Evolutionary conservation across 805 yeast species (phyloP), one percentile per base, ranked within the genome.

Genomic region (Kodamaea restingae): DNA sequence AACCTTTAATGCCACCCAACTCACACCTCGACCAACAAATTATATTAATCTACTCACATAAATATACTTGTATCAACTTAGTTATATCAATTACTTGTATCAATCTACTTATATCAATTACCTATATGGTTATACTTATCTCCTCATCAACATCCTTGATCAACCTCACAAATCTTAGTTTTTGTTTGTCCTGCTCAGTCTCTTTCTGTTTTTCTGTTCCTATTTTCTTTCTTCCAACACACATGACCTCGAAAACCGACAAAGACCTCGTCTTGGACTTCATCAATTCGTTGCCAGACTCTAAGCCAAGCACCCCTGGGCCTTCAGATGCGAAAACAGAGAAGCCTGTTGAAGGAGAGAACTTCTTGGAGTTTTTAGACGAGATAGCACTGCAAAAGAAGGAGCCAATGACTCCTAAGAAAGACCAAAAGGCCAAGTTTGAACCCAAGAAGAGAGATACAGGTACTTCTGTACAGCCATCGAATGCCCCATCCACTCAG

Each of bases 241-340:
- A 7, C 31, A 27, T 27, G 31, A 27, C 31, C 31, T 28, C 46
- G n/a, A 44, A 40, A 31, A 67, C 70, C 14, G 82, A 80, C 42
- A 80, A 81, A 17, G 85, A 82, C 46, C 91, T 84, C 50, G 91
- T 85, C 4, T 70, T 85, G 39, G 91, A 84, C 46, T 86, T 86
- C 54, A 70, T 85, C 49, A 88, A 84, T 52, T 82, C 90, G 1
- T 72, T 88, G 35, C 93, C 95, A 3, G 88, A 81, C 36, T 69
- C 72, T 17, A 63, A 61, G 42, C 42, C 58, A n/a, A 51, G 52
- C 7, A 58, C 65, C 3, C 60, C 61, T 15, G 49, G 45, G 21
- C 63, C 70, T 31, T 42, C 47, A 9, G 31, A 27, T 9, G 41
- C 34, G 4, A 35, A 28, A 18, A 32, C 35, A n/a, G 45, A 45